Base-by-base conservation (phyloP, 2,329 filamentous ascomycete species). In the Trichoderma breve region DNA sequence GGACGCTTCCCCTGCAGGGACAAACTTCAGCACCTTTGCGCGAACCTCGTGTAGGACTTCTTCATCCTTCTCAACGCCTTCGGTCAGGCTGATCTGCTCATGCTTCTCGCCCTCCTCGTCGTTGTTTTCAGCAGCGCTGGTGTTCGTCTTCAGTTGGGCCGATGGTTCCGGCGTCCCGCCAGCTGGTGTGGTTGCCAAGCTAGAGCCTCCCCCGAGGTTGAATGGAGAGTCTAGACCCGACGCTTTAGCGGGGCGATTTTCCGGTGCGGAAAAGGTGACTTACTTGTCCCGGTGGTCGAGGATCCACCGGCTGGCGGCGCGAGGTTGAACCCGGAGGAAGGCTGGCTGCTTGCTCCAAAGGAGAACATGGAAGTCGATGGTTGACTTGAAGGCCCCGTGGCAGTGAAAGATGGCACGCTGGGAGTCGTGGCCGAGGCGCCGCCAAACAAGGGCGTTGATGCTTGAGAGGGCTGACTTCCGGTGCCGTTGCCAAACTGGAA, bases 1-100 rank as follows among this genome's bases (percentile, higher is more conserved):
- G n/a, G 84, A 82, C 30, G 85, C 84, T 15, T 86, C 86, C 6
- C 82, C 81, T 8, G 84, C 82, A 15, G 84, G 81, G 53, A 86
- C 82, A 76, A 89, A 88, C 79, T 91, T 91, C 74, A 91, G 82
- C 14, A 89, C 91, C 80, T 93, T 93, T 58, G 91, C 90, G 28
- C 90, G 88, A 15, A 92, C 86, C 78, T 95, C 91, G 79, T 92
- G 87, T 24, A 94, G 79, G 47, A 90, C 84, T 36, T 89, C 86
- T 79, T 96, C 93, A 71, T 93, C 87, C 78, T 92, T 90, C 79
- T 95, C 92, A 18, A 89, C 88, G 70, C 87, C 88, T 74, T 88
- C 85, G 67, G 90, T 90, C 76, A 95, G 86, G 78, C 91, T 91
- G 74, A 93, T 87, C 80, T 93, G 91, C 79, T 91, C 87, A 73